A percentile compares a stretch with the other conserved stretches of the same genome.
Evolutionary conservation across 139 green algal genomes (phyloP).

Genomic region (Chlamydomonas asymmetrica): DNA sequence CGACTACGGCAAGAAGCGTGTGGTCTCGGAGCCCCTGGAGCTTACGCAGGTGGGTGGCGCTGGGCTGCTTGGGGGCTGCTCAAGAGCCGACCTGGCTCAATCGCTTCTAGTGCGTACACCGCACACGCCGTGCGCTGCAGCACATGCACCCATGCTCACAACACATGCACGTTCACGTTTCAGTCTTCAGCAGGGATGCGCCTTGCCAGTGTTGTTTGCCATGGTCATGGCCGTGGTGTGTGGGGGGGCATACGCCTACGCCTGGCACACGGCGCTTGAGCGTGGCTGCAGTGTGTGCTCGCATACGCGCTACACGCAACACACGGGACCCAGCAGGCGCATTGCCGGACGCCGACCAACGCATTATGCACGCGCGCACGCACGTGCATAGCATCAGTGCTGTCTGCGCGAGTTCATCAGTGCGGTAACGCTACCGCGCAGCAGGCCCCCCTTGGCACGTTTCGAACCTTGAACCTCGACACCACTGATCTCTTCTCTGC

Average conservation of each 20-base stretch:
- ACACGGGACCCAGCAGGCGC: no score
- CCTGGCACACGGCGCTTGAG: no score
- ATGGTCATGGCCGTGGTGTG: not conserved
- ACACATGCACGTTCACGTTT: not conserved
- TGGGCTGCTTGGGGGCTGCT: not conserved
- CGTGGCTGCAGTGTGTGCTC: no score
- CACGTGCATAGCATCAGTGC: not conserved
- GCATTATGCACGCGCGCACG: not conserved
- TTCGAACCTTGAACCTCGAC: no score
- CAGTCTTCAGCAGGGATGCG: not conserved
- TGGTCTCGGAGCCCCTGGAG: constrained; percentile 66
- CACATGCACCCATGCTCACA: not conserved
- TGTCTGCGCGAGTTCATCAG: not conserved
- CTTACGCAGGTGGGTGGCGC: constrained; percentile 51
- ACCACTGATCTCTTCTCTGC: no score
- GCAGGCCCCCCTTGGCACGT: not conserved
- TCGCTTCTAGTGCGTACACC: not conserved
- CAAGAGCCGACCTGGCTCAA: not conserved
- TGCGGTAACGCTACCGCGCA: not conserved
- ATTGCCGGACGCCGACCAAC: not conserved
- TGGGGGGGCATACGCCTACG: no score
- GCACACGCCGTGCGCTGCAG: not conserved
- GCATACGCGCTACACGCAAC: no score
- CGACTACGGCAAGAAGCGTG: constrained; percentile 68
- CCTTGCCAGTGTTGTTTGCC: not conserved